Conservation (phyloP, 192 early-diverging fungal species). For the Funneliformis geosporum region DNA sequence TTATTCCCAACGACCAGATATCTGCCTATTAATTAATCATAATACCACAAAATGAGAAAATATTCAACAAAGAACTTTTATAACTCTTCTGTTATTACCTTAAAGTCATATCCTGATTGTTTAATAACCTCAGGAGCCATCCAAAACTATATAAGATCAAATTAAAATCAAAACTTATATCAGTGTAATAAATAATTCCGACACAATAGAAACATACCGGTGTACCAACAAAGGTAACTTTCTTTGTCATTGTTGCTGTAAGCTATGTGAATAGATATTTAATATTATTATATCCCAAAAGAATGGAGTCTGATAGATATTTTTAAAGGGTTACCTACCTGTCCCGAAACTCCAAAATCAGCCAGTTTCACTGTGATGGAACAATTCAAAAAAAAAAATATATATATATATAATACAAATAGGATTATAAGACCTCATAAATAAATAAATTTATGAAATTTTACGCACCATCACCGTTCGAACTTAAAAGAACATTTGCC, state of each 20-base stretch:
- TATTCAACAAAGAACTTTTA: background rate
- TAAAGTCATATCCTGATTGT: constrained; percentile 90
- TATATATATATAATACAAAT: background rate
- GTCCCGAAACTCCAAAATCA: constrained; percentile 98
- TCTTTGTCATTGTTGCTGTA: constrained; percentile 88
- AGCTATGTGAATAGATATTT: constrained; percentile 44
- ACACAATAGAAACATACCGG: constrained; percentile 54
- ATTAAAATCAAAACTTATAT: background rate
- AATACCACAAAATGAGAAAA: background rate
- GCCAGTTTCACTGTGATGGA: constrained; percentile 77
- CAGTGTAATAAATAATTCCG: background rate
- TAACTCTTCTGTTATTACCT: constrained; percentile 43
- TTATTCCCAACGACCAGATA: constrained; percentile 98
- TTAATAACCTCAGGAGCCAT: constrained; percentile 96
- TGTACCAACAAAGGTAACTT: constrained; percentile 97
- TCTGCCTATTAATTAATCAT: constrained; percentile 66
- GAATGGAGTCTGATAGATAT: background rate
- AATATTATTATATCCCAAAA: background rate
- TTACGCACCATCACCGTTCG: constrained; percentile 63
- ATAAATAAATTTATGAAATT: background rate
- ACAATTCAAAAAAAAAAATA: background rate
- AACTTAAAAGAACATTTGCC: constrained; percentile 78
- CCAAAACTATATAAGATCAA: constrained; percentile 61
- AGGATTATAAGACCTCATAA: background rate
- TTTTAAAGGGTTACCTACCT: constrained; percentile 46